Base-by-base conservation (phyloP, 2,329 filamentous ascomycete species). In the Pseudopyrenochaeta lycopersici region DNA sequence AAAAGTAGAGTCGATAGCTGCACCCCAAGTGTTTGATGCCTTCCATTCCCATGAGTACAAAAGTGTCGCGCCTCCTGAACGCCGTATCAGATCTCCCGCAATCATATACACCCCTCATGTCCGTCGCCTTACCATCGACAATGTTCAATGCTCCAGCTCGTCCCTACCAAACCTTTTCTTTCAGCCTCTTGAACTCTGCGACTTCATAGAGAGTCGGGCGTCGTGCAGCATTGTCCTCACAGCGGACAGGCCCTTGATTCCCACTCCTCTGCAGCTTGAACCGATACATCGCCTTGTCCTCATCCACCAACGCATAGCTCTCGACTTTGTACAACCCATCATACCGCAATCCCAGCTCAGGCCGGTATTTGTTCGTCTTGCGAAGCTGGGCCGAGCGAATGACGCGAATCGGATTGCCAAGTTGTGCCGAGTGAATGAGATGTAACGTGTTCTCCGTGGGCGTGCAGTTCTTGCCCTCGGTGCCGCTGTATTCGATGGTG, bases 241-340 rank as follows among this genome's bases (percentile, higher is more conserved):
- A 78, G 2, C 83, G 71, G 43, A 86, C 84, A 0, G 80, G 77
- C 18, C 76, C 68, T 58, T 86, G 82, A 0, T 71, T 78, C 3
- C 62, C 21, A 2, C 73, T 46, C 1, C 85, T 72, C 33, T 72
- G 64, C 5, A 87, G 68, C 7, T 68, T 72, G 67, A 87, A 87
- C 1, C 75, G 69, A 62, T 82, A 77, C 17, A 78, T 75, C 2
- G 76, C 75, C n/a, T 74, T 78, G 11, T 66, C 60, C 3, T 60
- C 30, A 48, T 85, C 76, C 1, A 80, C 31, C 0, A 77, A 47
- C 53, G 79, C 66, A 42, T 73, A 75, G 2, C 52, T 63, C 0
- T 70, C 71, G 4, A 86, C 78, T 5, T 72, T 63, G 56, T 87
- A 88, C 0, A 87, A 65, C 0, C 85, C 85, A 64, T 87, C 84